phyloP scores from a whole-genome alignment of 192 early-diverging fungal species.

The Dimargaris cristalligena region DNA sequence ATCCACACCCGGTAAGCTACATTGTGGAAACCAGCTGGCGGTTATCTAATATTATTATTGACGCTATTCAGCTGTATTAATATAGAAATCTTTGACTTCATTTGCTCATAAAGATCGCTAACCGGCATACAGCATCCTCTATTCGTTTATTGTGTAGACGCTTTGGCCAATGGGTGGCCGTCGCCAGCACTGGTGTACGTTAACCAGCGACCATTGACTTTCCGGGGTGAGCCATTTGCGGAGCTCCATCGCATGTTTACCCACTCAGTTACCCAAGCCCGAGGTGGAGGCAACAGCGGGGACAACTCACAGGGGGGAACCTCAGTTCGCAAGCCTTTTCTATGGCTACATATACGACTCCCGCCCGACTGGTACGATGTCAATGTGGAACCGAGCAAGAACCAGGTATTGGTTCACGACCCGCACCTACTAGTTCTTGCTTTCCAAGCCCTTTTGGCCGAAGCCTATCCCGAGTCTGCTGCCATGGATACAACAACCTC shows the following conservation, averaged over 20 bases:
- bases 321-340: conserved; percentile 1
- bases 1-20: neutral
- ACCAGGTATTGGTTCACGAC: neutral
- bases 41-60: too few relatives aligned
- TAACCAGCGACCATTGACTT: neutral
- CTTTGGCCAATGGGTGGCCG: neutral
- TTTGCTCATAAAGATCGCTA: too few relatives aligned
- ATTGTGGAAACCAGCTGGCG: neutral
- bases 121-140: too few relatives aligned
- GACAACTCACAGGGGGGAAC: neutral
- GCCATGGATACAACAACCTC: too few relatives aligned
- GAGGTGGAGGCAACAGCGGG: too few relatives aligned
- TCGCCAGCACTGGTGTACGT: neutral
- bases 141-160: too few relatives aligned
- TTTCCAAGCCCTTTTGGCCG: neutral
- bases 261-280: neutral
- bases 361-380: conserved; percentile 1
- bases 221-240: neutral
- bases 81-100: too few relatives aligned
- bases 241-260: neutral
- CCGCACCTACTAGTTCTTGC: neutral
- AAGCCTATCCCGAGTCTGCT: neutral
- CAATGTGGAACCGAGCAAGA: conserved; percentile 5
- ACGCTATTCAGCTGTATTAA: too few relatives aligned
- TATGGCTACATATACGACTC: neutral